Conservation (phyloP, 1,139 yeast species). For the Protomyces lactucae-debilis region DNA sequence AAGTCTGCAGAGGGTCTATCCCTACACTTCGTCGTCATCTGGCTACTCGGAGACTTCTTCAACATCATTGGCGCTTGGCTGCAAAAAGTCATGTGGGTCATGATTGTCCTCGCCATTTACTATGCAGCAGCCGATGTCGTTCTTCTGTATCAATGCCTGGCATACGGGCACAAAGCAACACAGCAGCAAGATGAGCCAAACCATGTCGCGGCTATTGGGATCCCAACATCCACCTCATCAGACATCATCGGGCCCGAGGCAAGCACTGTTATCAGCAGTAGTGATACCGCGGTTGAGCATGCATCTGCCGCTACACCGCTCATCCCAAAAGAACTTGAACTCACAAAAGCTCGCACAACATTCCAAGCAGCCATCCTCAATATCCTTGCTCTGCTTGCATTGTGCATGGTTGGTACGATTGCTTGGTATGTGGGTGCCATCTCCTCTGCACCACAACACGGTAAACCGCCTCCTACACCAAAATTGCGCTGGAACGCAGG, state of each 20-base stretch:
- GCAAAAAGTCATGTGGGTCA: slow-evolving; percentile 69
- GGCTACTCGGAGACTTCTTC: slow-evolving; percentile 70
- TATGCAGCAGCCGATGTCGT: slow-evolving; percentile 80
- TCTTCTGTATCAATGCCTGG: slow-evolving; percentile 58
- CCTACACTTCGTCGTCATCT: slow-evolving; percentile 59
- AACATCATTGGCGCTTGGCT: slow-evolving; percentile 65
- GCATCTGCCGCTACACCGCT: slow-evolving; percentile 31
- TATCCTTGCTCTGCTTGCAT: slow-evolving; percentile 39
- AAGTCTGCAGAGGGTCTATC: slow-evolving; percentile 78
- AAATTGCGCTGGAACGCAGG: slow-evolving; percentile 33
- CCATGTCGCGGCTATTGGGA: not conserved
- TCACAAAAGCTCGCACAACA: not conserved
- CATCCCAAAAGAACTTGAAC: slow-evolving; percentile 8
- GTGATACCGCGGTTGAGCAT: slow-evolving; percentile 34
- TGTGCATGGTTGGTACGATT: slow-evolving; percentile 58
- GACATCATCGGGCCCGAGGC: slow-evolving; percentile 27
- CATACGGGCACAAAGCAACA: slow-evolving; percentile 38
- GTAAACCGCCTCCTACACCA: slow-evolving; percentile 16
- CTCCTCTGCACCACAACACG: slow-evolving; percentile 53
- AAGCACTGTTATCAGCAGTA: slow-evolving; percentile 18
- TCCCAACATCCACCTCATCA: slow-evolving; percentile 9
- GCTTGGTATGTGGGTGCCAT: slow-evolving; percentile 64
- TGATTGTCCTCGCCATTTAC: slow-evolving; percentile 70
- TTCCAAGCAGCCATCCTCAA: slow-evolving; percentile 3
- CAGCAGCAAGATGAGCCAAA: slow-evolving; percentile 1